Conservation (phyloP, 1,284 basidiomycete species). For the Ceratobasidium sp. region DNA sequence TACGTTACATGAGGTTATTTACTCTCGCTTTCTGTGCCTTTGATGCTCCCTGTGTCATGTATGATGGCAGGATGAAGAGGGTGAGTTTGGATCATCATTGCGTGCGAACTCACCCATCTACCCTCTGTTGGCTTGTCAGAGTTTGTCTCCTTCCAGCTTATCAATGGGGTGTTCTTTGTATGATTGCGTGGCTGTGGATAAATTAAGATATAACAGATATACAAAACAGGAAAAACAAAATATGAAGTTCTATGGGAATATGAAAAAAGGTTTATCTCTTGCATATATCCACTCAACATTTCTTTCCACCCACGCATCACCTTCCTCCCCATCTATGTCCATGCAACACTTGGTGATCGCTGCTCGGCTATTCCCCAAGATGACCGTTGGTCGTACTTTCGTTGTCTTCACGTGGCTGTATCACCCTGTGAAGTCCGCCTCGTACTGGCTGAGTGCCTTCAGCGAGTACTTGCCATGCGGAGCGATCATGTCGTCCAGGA, state of each 20-base stretch:
- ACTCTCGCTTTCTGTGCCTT: too few species aligned
- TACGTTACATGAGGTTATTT: too few species aligned
- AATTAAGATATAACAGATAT: too few species aligned
- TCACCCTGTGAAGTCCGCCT: neutral
- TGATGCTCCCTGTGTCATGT: too few species aligned
- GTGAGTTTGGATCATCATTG: too few species aligned
- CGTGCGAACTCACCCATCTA: too few species aligned
- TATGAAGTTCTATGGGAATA: neutral
- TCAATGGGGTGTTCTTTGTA: too few species aligned
- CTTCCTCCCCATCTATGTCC: neutral
- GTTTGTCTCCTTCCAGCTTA: too few species aligned
- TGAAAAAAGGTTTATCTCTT: neutral
- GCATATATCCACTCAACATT: neutral
- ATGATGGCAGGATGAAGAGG: too few species aligned
- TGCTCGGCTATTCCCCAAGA: neutral
- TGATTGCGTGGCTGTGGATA: too few species aligned
- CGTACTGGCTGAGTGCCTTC: slow-evolving; percentile 5
- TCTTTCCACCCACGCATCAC: neutral
- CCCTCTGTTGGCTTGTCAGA: too few species aligned
- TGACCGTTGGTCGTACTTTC: neutral
- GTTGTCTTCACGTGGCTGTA: neutral
- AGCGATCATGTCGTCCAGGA: slow-evolving; percentile 7
- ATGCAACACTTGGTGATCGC: neutral
- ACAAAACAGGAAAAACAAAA: too few species aligned
- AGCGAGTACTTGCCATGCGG: slow-evolving; percentile 13